These are phyloP conservation scores for Parietaria judaica DNA, from an alignment of 306 rosid species.

Conservation along the genomic window DNA sequence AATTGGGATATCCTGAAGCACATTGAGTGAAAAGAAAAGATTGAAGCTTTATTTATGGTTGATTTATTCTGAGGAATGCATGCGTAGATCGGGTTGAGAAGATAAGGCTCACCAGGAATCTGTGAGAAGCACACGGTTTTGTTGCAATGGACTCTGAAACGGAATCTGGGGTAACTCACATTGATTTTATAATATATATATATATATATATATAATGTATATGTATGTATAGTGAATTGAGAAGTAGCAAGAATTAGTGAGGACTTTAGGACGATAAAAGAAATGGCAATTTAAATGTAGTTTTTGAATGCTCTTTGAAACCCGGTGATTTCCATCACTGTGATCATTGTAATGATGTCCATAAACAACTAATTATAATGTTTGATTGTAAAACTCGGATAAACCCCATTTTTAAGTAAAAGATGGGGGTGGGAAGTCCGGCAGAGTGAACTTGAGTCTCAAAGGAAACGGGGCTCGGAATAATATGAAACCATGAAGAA, in stretches of 20 bases:
- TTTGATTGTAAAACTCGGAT: constrained; percentile 23
- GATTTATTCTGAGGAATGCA: constrained; percentile 21
- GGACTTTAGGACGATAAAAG: background rate
- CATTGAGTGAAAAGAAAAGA: constrained; percentile 6
- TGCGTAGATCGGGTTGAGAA: constrained; percentile 45
- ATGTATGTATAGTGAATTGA: too few relatives aligned
- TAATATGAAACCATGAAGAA: background rate
- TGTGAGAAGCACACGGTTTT: constrained; percentile 17
- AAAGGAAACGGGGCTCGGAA: too few relatives aligned
- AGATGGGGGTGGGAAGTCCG: background rate
- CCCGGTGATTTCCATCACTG: background rate
- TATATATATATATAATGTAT: background rate
- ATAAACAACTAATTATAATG: background rate
- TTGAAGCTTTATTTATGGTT: background rate
- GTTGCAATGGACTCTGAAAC: constrained; percentile 65
- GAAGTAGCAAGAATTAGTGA: too few relatives aligned
- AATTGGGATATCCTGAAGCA: constrained; percentile 14
- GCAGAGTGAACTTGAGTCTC: background rate
- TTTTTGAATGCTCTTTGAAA: background rate
- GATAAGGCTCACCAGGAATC: constrained; percentile 20
- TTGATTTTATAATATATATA: constrained; percentile 2
- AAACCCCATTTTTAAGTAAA: constrained; percentile 23
- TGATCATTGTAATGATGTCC: background rate
- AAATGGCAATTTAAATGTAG: background rate
- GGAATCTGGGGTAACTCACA: constrained; percentile 61